phyloP scores from a whole-genome alignment of 306 rosid species.

The Malus sieversii region DNA sequence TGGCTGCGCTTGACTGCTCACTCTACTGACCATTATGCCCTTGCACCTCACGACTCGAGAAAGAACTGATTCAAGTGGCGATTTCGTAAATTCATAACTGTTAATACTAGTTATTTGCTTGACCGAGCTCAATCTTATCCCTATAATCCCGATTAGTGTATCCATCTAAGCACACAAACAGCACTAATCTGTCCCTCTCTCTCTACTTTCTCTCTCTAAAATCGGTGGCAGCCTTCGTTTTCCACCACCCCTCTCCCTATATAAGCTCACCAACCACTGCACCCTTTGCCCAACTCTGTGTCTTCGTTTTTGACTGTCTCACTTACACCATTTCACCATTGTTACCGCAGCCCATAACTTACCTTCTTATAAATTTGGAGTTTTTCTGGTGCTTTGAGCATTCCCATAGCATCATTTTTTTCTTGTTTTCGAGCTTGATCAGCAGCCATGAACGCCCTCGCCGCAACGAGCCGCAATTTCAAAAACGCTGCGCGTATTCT shows the following conservation, averaged over 20 bases:
- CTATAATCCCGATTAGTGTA: not conserved
- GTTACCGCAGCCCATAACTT: not conserved
- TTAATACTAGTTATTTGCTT: not conserved
- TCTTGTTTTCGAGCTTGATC: not conserved
- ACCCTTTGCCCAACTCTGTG: not conserved
- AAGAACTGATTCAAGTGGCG: not conserved
- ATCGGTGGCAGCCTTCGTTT: not conserved
- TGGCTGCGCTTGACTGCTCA: not conserved
- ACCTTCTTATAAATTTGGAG: not conserved
- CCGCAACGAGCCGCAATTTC: slow-evolving; percentile 61
- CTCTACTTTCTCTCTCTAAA: not conserved
- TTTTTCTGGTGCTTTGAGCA: not conserved
- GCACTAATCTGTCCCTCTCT: not conserved
- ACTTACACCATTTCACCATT: not conserved
- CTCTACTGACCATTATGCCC: not conserved
- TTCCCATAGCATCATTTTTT: too few species aligned
- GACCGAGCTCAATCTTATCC: not conserved
- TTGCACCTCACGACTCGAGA: not conserved
- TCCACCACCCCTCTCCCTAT: not conserved
- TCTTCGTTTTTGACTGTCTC: not conserved
- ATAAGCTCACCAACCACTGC: not conserved
- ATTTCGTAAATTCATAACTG: not conserved
- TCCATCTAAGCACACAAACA: not conserved
- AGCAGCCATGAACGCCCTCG: slow-evolving; percentile 55
- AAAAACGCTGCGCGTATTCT: slow-evolving; percentile 42